Evolutionary conservation across 1,139 yeast genomes (phyloP).

Genomic region (Scheffersomyces stambukii): DNA sequence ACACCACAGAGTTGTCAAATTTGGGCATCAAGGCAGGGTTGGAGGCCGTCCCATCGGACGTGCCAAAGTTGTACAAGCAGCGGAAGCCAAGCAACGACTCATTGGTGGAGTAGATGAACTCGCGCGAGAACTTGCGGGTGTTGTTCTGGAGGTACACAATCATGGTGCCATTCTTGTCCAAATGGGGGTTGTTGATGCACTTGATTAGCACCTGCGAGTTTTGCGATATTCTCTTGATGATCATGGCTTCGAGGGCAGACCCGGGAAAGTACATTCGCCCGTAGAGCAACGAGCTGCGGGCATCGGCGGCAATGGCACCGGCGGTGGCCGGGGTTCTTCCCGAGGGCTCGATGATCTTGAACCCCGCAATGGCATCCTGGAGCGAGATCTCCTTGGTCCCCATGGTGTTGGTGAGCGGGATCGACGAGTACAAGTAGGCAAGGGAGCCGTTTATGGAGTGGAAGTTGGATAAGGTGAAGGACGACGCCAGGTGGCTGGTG

Average conservation of each 20-base stretch:
- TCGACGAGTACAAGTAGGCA: slow-evolving; percentile 73
- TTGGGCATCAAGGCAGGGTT: slow-evolving; percentile 23
- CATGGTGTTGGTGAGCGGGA: slow-evolving; percentile 47
- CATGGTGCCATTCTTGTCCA: slow-evolving; percentile 53
- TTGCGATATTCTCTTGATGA: slow-evolving; percentile 59
- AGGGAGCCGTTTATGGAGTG: slow-evolving; percentile 76
- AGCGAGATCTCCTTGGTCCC: slow-evolving; percentile 56
- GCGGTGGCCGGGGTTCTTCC: slow-evolving; percentile 2
- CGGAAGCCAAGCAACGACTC: slow-evolving; percentile 85
- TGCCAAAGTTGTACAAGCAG: slow-evolving; percentile 67
- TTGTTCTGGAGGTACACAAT: slow-evolving; percentile 73
- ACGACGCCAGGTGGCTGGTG: slow-evolving; percentile 67
- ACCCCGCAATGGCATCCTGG: slow-evolving; percentile 78
- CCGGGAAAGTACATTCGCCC: slow-evolving; percentile 92
- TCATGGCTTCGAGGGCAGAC: slow-evolving; percentile 83
- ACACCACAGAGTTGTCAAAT: slow-evolving; percentile 48
- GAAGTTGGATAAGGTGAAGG: slow-evolving; percentile 66
- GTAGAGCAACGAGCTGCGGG: slow-evolving; percentile 37
- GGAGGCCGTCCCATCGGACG: slow-evolving; percentile 17
- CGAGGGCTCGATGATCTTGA: slow-evolving; percentile 53
- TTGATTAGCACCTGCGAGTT: slow-evolving; percentile 65
- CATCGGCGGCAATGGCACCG: slow-evolving; percentile 1
- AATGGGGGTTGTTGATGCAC: slow-evolving; percentile 68
- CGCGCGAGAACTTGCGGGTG: slow-evolving; percentile 63
- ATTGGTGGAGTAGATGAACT: slow-evolving; percentile 80